Evolutionary conservation across 306 rosid genomes (phyloP), one percentile per base, ranked within the genome.

Genomic region (Cyamopsis tetragonoloba): DNA sequence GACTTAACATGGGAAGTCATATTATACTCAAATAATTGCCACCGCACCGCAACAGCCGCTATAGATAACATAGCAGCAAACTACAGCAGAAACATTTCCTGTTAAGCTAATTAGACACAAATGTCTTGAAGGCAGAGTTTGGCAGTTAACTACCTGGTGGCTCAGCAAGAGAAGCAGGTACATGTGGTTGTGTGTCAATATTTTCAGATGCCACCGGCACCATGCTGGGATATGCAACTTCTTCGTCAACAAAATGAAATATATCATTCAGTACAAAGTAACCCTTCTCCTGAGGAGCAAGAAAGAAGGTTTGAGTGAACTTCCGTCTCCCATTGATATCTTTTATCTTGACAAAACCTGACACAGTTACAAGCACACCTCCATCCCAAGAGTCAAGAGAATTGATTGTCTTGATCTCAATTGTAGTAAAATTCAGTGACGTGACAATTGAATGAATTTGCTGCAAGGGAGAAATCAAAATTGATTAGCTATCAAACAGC

Each of bases 261-360:
- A 93, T 80, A 74, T 93, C 99, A 61, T 86, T 93, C 62, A 88
- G 87, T 18, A 93, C 95, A 75, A 84, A 90, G 80, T 72, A 93
- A 39, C 99, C 97, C 51, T 83, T 90, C 57, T 90, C 97, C 77
- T 90, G 97, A 30, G 99, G 99, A 41, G 95, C 97, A 51, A 93
- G 95, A 71, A 93, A 81, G 77, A 93, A 88, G 7, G 95, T 83
- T 77, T 93, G 97, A 13, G 86, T 83, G 82, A 90, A 93, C 74
- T 77, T 93, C 72, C 91, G 90, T 71, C 69, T 85, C 31, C 80
- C 79, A 70, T 4, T 68, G n/a, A 79, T 57, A 39, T 88, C 99
- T 73, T 87, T 88, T 4, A 83, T 65, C 83, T 86, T 90, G 44
- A 91, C 89, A 77, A 75, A 70, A 18, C 99, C 99, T 3, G 96